Conservation (phyloP, 2,329 filamentous ascomycete species). For the Helicocarpus griseus region DNA sequence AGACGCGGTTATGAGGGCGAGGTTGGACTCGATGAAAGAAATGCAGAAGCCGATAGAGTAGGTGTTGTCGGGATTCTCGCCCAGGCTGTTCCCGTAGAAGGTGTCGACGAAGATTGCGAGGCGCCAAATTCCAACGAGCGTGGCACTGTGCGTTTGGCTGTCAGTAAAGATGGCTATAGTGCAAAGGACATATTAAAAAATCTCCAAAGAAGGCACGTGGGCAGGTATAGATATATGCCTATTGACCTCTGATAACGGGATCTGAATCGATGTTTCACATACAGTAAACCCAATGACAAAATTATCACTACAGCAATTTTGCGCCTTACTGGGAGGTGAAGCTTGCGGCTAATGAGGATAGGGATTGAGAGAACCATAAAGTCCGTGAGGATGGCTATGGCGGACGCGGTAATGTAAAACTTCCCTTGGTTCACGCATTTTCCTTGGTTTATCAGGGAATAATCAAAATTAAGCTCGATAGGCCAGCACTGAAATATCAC, state of each 20-base stretch:
- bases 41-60: constrained; percentile 21
- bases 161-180: neutral
- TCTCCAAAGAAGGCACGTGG: too few relatives aligned
- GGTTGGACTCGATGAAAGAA: constrained; percentile 22
- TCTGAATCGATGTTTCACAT: too few relatives aligned
- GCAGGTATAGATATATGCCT: too few relatives aligned
- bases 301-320: constrained; percentile 23
- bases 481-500: constrained; percentile 25
- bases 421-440: constrained; percentile 21
- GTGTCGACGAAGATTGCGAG: constrained; percentile 18
- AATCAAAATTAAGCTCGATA: constrained; percentile 16
- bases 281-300: constrained; percentile 21
- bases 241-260: too few relatives aligned
- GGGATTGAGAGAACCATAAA: constrained; percentile 22
- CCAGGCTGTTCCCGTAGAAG: constrained; percentile 8
- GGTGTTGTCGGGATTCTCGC: constrained; percentile 12
- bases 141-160: constrained; percentile 14
- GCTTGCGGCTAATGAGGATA: constrained; percentile 20
- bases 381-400: constrained; percentile 23
- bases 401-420: constrained; percentile 20
- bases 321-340: constrained; percentile 20
- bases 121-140: constrained; percentile 21
- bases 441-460: constrained; percentile 12
- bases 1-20: constrained; percentile 23
- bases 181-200: neutral